phyloP scores from a whole-genome alignment of 2,329 filamentous ascomycete species.

The Trichothecium roseum region DNA sequence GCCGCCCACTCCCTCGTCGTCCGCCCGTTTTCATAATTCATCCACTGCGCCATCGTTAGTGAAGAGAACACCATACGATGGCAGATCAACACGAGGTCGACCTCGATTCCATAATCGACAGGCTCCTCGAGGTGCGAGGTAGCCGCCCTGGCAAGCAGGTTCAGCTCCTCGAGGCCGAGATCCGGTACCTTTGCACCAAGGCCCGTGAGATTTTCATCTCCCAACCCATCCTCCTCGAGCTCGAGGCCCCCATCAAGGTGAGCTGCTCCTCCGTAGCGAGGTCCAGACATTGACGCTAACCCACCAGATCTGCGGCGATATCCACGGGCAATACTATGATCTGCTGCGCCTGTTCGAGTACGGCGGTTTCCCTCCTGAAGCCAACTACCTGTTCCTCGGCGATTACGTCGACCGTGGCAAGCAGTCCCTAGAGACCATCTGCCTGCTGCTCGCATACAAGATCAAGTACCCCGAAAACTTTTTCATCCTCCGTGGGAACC shows the following conservation, averaged over 20 bases:
- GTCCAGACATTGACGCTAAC: too few species aligned
- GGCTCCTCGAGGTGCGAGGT: conserved; percentile 92
- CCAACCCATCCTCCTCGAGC: conserved; percentile 92
- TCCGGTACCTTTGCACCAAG: conserved; percentile 95
- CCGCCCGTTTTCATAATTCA: conserved; percentile 25
- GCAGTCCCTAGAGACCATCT: conserved; percentile 98
- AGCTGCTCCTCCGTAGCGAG: conserved; percentile 14
- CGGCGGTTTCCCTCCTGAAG: conserved; percentile 93
- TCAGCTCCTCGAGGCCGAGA: conserved; percentile 91
- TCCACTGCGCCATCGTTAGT: conserved; percentile 1
- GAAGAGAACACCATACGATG: conserved; percentile 35
- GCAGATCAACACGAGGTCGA: conserved; percentile 78
- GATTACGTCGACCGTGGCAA: conserved; percentile 99
- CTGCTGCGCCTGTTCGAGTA: conserved; percentile 96
- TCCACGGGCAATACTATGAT: conserved; percentile 98
- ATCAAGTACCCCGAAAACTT: conserved; percentile 99
- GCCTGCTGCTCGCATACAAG: conserved; percentile 93
- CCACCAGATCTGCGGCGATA: conserved; percentile 90
- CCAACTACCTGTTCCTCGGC: conserved; percentile 98
- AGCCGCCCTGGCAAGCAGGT: conserved; percentile 98
- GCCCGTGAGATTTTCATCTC: conserved; percentile 99
- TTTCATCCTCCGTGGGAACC: conserved; percentile 96
- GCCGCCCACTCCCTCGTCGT: conserved; percentile 16
- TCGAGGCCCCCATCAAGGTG: conserved; percentile 99
- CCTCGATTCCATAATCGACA: conserved; percentile 98